A percentile compares a stretch with the other conserved stretches of the same genome.
Evolutionary conservation across 306 rosid species (phyloP).

Genomic region (Malus sylvestris): DNA sequence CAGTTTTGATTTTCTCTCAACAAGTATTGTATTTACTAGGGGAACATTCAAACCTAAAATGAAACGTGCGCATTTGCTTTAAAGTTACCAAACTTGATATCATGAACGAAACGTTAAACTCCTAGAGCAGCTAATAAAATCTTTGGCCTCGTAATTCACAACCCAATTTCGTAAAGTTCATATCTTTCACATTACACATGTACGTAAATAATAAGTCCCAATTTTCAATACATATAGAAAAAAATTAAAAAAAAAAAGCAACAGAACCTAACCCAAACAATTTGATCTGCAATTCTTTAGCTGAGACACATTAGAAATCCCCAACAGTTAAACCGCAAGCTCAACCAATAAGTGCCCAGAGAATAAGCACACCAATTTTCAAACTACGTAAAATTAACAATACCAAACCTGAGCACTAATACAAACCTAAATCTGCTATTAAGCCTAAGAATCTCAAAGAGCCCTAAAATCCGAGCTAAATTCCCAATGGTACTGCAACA

Average conservation of each 20-base stretch:
- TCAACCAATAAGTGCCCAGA: conserved; percentile 25
- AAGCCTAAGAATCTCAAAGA: conserved; percentile 7
- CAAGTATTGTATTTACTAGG: too few species aligned
- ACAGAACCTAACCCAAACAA: conserved; percentile 1
- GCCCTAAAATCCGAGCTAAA: conserved; percentile 24
- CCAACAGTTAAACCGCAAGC: conserved; percentile 10
- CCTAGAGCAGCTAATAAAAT: background rate
- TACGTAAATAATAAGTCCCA: background rate
- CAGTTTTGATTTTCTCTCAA: background rate
- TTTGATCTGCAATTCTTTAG: conserved; percentile 15
- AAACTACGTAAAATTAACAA: conserved; percentile 6
- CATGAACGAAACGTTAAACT: background rate
- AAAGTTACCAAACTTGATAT: background rate
- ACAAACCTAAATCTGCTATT: conserved; percentile 22
- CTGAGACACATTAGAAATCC: conserved; percentile 1
- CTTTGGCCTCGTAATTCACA: background rate
- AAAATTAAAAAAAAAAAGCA: background rate
- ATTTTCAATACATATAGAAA: conserved; percentile 10
- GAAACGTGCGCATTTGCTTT: background rate
- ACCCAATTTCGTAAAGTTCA: background rate
- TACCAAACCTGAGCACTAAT: background rate
- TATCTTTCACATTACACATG: background rate
- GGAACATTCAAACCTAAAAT: background rate
- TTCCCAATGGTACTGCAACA: conserved; percentile 7
- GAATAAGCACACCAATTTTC: conserved; percentile 2